These are phyloP conservation scores for Apophysomyces ossiformis DNA, from an alignment of 371 early-diverging fungal genomes.

Conservation along the genomic window DNA sequence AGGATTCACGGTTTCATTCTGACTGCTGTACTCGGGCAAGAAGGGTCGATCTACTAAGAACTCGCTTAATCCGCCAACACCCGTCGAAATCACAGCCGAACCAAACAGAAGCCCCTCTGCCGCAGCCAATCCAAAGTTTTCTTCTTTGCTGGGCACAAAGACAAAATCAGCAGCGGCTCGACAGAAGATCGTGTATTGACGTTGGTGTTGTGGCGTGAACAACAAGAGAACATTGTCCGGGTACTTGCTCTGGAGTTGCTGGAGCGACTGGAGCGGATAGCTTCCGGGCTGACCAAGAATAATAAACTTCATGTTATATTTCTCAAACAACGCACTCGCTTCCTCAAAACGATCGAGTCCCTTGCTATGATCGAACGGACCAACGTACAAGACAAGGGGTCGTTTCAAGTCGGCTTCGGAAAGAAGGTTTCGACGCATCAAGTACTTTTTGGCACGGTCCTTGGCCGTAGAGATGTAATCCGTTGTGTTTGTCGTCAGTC, in stretches of 20 bases:
- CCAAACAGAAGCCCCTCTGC: conserved; percentile 69
- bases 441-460: conserved; percentile 54
- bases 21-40: neutral
- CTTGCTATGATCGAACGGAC: conserved; percentile 58
- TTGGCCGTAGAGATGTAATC: conserved; percentile 52
- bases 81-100: conserved; percentile 59
- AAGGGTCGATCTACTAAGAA: conserved; percentile 60
- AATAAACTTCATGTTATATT: conserved; percentile 56
- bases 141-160: conserved; percentile 58
- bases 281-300: conserved; percentile 62
- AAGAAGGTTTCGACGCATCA: conserved; percentile 52
- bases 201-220: conserved; percentile 50
- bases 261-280: conserved; percentile 52
- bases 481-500: conserved; percentile 30
- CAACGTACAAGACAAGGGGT: conserved; percentile 60
- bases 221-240: conserved; percentile 58
- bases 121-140: conserved; percentile 57
- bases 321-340: conserved; percentile 46
- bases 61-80: conserved; percentile 59
- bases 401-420: conserved; percentile 49
- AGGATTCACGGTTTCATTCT: conserved; percentile 7
- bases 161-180: conserved; percentile 69
- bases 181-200: conserved; percentile 55
- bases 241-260: conserved; percentile 41
- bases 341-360: conserved; percentile 52